Percentiles rank a stretch among this genome's conserved stretches.
phyloP scores from a whole-genome alignment of 192 early-diverging fungal species.

The Dimargaris cristalligena region DNA sequence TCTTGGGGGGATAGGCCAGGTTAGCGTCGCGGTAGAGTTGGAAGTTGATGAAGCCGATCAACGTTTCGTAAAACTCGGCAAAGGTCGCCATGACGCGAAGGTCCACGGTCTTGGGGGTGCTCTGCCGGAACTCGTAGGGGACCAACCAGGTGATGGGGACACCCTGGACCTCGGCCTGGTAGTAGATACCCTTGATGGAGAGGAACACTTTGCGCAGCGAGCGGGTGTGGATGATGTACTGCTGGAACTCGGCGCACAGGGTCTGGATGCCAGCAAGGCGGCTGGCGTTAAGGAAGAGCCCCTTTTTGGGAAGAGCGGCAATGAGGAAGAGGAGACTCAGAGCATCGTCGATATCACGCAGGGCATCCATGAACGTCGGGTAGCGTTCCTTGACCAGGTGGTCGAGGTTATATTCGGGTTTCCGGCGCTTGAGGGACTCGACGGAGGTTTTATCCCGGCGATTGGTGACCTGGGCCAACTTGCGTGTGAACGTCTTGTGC shows the following conservation, averaged over 20 bases:
- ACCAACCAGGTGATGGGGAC: conserved; percentile 88
- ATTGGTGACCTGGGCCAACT: conserved; percentile 70
- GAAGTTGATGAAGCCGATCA: conserved; percentile 89
- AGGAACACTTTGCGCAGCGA: conserved; percentile 80
- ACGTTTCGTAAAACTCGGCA: conserved; percentile 85
- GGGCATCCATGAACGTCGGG: conserved; percentile 81
- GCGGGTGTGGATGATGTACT: conserved; percentile 66
- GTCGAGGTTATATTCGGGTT: conserved; percentile 76
- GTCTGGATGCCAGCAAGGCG: conserved; percentile 58
- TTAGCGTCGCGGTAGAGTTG: conserved; percentile 78
- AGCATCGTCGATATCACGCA: conserved; percentile 94
- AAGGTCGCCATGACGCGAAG: conserved; percentile 95
- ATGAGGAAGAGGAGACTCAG: conserved; percentile 92
- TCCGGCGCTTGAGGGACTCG: conserved; percentile 53
- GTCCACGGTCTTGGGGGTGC: conserved; percentile 80
- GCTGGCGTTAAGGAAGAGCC: conserved; percentile 39
- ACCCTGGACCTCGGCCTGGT: conserved; percentile 94
- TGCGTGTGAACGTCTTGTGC: conserved; percentile 73
- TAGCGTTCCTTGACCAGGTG: conserved; percentile 94
- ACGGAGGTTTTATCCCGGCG: conserved; percentile 66
- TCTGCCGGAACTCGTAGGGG: conserved; percentile 87
- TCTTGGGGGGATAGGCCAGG: conserved; percentile 76
- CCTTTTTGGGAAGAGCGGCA: conserved; percentile 64
- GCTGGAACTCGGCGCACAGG: conserved; percentile 83
- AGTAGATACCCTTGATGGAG: conserved; percentile 99